Evolutionary conservation across 2,329 filamentous ascomycete species (phyloP), one percentile per base, ranked within the genome.

Genomic region (Davidsoniella virescens): DNA sequence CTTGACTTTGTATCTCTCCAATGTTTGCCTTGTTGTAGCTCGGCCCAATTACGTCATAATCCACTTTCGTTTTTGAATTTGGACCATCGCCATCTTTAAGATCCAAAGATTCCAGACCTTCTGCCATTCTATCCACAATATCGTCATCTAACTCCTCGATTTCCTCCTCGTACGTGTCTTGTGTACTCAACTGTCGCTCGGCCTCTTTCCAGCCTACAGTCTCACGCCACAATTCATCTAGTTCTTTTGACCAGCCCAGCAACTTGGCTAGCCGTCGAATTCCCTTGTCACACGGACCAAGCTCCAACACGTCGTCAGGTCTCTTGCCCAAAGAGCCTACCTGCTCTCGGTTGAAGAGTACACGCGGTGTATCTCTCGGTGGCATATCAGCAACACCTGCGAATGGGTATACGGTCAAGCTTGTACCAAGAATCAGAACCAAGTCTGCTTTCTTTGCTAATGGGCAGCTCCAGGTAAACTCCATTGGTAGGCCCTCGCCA

Each of bases 351-450:
- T 98, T 98, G 63, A 98, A 84, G 17, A 98, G 70, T 2, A 98
- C 67, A 8, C 92, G 75, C 0, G 90, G 92, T 2, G 75, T 75
- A 1, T 69, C 70, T 1, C 79, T 70, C 2, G 62, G 59, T 18
- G 78, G 80, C 56, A 82, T 67, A 12, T 73, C 66, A 0, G 90
- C 88, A 46, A 96, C 67, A 44, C 78, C 78, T 1, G 90, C 87
- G 62, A 98, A 98, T 0, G 92, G 92, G 55, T 88, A 84, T 2
- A 96, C 90, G 0, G 72, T 78, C 53, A 96, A 66, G 59, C 87
- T 94, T 0, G 90, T 95, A 2, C 92, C 92, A 69, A 95, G 80
- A 18, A 95, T 73, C 48, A 96, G 82, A 40, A 82, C 75, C 2
- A 95, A 66, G 60, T 94, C 87, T 0, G 86, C 84, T 58, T 73